Percentiles rank a stretch among this genome's conserved stretches.
These are phyloP conservation scores for Neurospora sp. DNA, from an alignment of 495 filamentous ascomycete species.

Conservation along the genomic window DNA sequence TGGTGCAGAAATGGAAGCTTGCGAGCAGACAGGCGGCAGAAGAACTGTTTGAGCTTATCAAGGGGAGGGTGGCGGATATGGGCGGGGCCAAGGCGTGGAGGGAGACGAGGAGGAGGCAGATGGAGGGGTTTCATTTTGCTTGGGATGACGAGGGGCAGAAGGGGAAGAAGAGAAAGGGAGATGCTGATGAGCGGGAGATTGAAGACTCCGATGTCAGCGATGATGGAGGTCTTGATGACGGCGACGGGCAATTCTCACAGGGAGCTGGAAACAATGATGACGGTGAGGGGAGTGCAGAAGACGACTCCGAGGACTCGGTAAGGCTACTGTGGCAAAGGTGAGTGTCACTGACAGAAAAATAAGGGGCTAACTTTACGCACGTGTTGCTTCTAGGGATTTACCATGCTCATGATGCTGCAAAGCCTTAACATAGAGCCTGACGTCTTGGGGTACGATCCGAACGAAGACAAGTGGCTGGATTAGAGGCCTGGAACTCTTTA, in stretches of 20 bases:
- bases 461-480: conserved; percentile 20
- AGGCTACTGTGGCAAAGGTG: background rate
- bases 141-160: background rate
- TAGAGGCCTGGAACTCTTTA: background rate
- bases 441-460: conserved; percentile 16
- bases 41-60: conserved; percentile 21
- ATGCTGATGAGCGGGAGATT: conserved; percentile 3
- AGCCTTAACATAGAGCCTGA: conserved; percentile 24
- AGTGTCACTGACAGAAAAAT: background rate
- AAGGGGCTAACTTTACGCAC: conserved; percentile 4
- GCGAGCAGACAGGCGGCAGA: conserved; percentile 20
- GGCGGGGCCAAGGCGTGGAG: conserved; percentile 19
- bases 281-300: background rate
- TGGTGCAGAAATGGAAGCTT: conserved; percentile 13
- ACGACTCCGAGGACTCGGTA: conserved; percentile 6
- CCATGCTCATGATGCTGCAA: conserved; percentile 24
- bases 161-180: conserved; percentile 1
- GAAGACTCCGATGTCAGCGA: background rate
- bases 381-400: conserved; percentile 14
- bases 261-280: conserved; percentile 7
- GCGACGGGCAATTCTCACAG: background rate
- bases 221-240: conserved; percentile 1
- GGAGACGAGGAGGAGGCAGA: conserved; percentile 9
- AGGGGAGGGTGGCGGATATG: conserved; percentile 17
- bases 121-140: background rate